A percentile compares a stretch with the other conserved stretches of the same genome.
Evolutionary conservation across 306 rosid genomes (phyloP).

Genomic region (Castanospermum australe): DNA sequence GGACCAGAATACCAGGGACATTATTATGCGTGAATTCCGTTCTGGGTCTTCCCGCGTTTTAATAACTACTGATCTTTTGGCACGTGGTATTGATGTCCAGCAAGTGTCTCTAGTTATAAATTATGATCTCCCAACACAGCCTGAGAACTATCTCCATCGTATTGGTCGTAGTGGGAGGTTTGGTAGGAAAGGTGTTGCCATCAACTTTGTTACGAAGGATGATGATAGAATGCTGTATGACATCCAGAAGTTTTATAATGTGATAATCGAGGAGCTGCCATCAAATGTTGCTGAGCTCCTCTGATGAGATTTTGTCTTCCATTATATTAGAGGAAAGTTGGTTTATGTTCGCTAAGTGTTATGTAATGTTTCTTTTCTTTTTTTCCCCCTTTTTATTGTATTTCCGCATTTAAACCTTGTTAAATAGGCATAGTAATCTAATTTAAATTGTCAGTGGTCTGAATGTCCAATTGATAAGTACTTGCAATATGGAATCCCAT

Average conservation of each 20-base stretch:
- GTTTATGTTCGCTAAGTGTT: constrained; percentile 35
- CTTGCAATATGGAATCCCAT: constrained; percentile 40
- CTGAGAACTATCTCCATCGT: constrained; percentile 86
- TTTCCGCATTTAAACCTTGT: constrained; percentile 27
- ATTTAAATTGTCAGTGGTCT: constrained; percentile 30
- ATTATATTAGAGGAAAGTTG: constrained; percentile 23
- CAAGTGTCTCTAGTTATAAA: constrained; percentile 84
- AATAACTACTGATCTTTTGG: constrained; percentile 77
- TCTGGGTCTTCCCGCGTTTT: constrained; percentile 83
- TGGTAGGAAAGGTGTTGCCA: constrained; percentile 87
- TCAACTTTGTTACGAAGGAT: constrained; percentile 65
- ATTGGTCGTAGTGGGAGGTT: constrained; percentile 89
- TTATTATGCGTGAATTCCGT: constrained; percentile 85
- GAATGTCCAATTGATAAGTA: constrained; percentile 26
- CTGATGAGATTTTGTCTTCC: constrained; percentile 52
- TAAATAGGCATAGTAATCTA: constrained; percentile 36
- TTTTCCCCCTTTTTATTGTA: not conserved
- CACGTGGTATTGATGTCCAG: constrained; percentile 86
- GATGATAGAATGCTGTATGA: constrained; percentile 72
- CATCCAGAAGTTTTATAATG: constrained; percentile 81
- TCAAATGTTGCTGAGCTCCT: constrained; percentile 82
- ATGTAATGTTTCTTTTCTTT: constrained; percentile 20
- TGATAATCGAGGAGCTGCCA: constrained; percentile 76
- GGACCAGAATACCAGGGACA: constrained; percentile 89
- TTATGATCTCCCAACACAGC: constrained; percentile 83